Base-by-base conservation (phyloP, 1,284 basidiomycete species). In the Cryptococcus sp. region DNA sequence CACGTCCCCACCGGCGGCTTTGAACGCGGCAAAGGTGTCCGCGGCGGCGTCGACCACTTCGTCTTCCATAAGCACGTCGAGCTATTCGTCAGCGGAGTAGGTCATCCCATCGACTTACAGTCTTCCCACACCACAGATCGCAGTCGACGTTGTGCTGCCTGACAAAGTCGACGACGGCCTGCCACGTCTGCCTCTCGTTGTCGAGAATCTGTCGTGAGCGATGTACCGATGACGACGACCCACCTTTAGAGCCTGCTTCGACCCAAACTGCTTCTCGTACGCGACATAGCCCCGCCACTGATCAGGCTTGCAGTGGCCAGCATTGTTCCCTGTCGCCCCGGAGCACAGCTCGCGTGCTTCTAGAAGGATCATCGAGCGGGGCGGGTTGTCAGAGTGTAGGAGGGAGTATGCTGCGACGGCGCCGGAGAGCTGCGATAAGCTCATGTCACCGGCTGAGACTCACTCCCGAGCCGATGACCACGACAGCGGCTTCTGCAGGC, bases 221-320 rank as follows among this genome's bases (percentile, higher is more conserved):
- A 4, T 6, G 22, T 20, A n/a, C 17, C 17, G 35, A 5, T 20
- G 35, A 5, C 8, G 23, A 3, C n/a, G 15, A 51, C 55, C 40
- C 15, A 69, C 68, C 49, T 65, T 66, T 49, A 69, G 52, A 7
- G 68, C 65, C 43, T 66, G 55, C 23, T 69, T 56, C 0, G 54
- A 48, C 4, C 70, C 68, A 50, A 62, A 62, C 5, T 48, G 45
- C 20, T 55, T 39, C 16, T 52, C 46, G 48, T 65, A 70, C 10
- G 56, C 49, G 10, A 57, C 58, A 54, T 63, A 71, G 0, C 71
- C 71, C 51, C 71, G 49, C 54, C 64, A 73, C 19, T 60, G 59
- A 47, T 73, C 71, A 17, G 68, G 68, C 42, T 67, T 65, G 42
- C 68, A 71, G 48, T 72, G 69, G 13, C 70, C 70, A 2, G 68